Percentiles rank a stretch among this genome's conserved stretches.
Evolutionary conservation across 305 asterid species (phyloP).

Genomic region (Andrographis paniculata): DNA sequence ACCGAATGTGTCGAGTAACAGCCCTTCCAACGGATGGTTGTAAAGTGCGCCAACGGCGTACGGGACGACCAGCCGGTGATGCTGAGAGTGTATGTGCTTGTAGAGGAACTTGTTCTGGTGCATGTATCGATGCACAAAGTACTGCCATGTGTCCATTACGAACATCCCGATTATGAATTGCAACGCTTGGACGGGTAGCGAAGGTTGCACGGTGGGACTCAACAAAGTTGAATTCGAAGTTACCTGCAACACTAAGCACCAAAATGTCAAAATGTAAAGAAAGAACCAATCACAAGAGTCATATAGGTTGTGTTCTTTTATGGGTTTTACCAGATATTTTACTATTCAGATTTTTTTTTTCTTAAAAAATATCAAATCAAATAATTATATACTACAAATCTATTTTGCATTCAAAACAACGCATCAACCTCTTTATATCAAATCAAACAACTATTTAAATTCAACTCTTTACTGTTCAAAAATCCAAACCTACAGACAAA

Average conservation of each 20-base stretch:
- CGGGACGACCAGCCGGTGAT: conserved; percentile 70
- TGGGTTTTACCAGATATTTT: too few species aligned
- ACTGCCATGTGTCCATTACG: conserved; percentile 95
- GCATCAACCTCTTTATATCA: too few species aligned
- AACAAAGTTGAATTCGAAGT: conserved; percentile 47
- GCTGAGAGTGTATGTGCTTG: conserved; percentile 78
- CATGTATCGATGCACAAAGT: conserved; percentile 95
- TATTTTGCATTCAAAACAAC: too few species aligned
- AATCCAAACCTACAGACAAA: too few species aligned
- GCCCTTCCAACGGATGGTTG: conserved; percentile 92
- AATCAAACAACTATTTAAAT: too few species aligned
- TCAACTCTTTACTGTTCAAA: too few species aligned
- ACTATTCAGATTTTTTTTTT: too few species aligned
- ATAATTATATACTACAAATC: too few species aligned
- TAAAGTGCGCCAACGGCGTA: conserved; percentile 84
- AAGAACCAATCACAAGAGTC: not conserved
- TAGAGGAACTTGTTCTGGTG: conserved; percentile 82
- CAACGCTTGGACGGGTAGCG: conserved; percentile 41
- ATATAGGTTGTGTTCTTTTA: too few species aligned
- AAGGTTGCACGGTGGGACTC: conserved; percentile 37
- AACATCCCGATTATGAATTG: conserved; percentile 70
- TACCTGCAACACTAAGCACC: conserved; percentile 48
- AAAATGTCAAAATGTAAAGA: conserved; percentile 13
- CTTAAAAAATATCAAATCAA: too few species aligned
- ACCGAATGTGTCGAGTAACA: conserved; percentile 73